These are phyloP conservation scores for Lecanicillium sp. DNA, from an alignment of 2,329 filamentous ascomycete species.

Conservation along the genomic window DNA sequence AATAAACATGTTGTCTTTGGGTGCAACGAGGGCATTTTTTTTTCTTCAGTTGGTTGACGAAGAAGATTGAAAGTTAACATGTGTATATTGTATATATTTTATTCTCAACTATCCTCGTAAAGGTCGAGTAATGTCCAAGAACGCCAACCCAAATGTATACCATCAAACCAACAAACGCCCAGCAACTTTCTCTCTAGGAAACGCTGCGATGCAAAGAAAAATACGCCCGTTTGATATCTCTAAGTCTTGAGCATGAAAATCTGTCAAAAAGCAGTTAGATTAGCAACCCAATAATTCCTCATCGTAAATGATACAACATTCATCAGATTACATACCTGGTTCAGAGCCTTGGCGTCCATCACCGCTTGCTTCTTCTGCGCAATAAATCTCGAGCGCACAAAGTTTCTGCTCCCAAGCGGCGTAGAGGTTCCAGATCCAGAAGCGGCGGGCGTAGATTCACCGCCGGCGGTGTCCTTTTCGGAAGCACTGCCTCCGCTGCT, in stretches of 20 bases:
- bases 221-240: not conserved
- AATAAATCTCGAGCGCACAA: slow-evolving; percentile 74
- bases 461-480: slow-evolving; percentile 20
- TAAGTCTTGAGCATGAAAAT: slow-evolving; percentile 61
- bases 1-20: too few species aligned
- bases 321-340: too few species aligned
- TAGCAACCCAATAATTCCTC: slow-evolving; percentile 12
- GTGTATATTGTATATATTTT: not conserved
- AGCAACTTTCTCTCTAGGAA: too few species aligned
- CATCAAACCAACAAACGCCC: not conserved
- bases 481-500: slow-evolving; percentile 4
- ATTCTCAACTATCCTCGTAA: not conserved
- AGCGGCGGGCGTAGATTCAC: slow-evolving; percentile 27
- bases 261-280: too few species aligned
- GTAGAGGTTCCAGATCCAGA: slow-evolving; percentile 37
- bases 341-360: slow-evolving; percentile 72
- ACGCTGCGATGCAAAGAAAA: not conserved
- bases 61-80: not conserved
- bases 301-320: slow-evolving; percentile 28
- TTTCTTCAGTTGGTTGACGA: not conserved
- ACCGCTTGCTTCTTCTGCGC: slow-evolving; percentile 80
- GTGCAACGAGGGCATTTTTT: too few species aligned
- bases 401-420: slow-evolving; percentile 52
- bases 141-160: slow-evolving; percentile 4
- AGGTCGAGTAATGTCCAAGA: not conserved